phyloP scores from a whole-genome alignment of 2,329 filamentous ascomycete genomes.

The Aureobasidium lini region DNA sequence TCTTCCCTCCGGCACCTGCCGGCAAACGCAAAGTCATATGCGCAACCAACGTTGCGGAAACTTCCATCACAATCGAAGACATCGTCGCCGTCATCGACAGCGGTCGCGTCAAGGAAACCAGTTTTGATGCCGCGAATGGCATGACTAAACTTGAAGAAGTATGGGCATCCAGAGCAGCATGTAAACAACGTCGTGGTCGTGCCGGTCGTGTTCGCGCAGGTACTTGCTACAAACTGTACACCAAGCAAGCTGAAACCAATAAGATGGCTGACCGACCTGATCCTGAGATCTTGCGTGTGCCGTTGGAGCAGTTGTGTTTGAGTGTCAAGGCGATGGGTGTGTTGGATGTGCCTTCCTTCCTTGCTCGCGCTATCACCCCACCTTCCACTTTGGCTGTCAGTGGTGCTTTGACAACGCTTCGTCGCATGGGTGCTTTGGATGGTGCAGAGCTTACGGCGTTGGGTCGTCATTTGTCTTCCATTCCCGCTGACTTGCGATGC shows the following conservation, averaged over 20 bases:
- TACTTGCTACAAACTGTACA: conserved; percentile 92
- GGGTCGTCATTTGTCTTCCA: conserved; percentile 86
- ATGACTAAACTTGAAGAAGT: conserved; percentile 92
- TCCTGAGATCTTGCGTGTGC: conserved; percentile 87
- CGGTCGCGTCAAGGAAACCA: conserved; percentile 92
- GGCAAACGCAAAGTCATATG: conserved; percentile 89
- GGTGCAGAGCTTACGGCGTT: conserved; percentile 82
- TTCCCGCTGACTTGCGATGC: conserved; percentile 85
- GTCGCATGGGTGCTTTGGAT: conserved; percentile 81
- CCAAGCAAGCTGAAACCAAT: conserved; percentile 66
- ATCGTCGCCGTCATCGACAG: conserved; percentile 94
- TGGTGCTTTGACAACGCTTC: conserved; percentile 69
- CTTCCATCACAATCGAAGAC: conserved; percentile 96
- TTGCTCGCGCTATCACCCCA: conserved; percentile 80
- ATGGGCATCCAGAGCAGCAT: conserved; percentile 89
- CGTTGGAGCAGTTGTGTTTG: conserved; percentile 87
- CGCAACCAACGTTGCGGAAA: conserved; percentile 95
- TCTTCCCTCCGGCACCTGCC: conserved; percentile 67
- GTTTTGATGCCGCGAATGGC: conserved; percentile 83
- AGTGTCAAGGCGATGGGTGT: conserved; percentile 95
- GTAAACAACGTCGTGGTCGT: conserved; percentile 87
- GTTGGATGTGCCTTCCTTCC: conserved; percentile 69
- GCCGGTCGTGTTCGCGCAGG: conserved; percentile 88
- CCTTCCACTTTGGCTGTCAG: conserved; percentile 80
- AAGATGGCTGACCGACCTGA: conserved; percentile 85